These are phyloP conservation scores for Entonaema liquescens DNA, from an alignment of 495 filamentous ascomycete genomes.

Conservation along the genomic window DNA sequence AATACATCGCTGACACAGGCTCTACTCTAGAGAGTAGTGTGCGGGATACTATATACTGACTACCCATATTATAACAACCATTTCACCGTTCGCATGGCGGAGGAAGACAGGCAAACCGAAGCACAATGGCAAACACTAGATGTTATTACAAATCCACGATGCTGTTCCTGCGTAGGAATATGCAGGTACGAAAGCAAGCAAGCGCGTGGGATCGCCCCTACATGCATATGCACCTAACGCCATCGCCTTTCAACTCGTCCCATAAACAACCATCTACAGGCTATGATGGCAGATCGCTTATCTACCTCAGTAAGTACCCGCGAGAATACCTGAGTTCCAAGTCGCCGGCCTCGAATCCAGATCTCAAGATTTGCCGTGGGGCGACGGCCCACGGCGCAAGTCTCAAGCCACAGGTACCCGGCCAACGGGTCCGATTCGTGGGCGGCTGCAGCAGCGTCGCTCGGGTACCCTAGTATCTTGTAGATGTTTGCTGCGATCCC, in stretches of 20 bases:
- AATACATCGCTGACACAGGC: background rate
- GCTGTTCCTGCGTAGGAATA: background rate
- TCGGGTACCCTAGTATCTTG: background rate
- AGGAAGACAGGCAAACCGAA: background rate
- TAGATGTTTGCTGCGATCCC: background rate
- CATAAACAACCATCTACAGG: background rate
- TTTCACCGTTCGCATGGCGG: background rate
- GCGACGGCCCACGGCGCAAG: background rate
- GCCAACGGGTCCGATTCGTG: background rate
- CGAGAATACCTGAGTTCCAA: background rate
- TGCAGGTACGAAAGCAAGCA: background rate
- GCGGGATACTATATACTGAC: background rate
- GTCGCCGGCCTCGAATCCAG: background rate
- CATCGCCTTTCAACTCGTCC: background rate
- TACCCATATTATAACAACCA: background rate
- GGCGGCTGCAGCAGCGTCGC: background rate
- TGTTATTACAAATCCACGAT: background rate
- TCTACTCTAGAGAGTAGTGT: background rate
- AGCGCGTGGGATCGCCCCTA: background rate
- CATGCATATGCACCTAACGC: background rate
- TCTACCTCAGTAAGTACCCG: background rate
- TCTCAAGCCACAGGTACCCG: background rate
- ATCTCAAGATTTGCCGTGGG: constrained; percentile 1
- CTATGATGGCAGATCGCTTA: background rate
- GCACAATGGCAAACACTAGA: background rate